Percentiles rank a stretch among this genome's conserved stretches.
phyloP scores from a whole-genome alignment of 192 early-diverging fungal species.

The Entomortierella parvispora region DNA sequence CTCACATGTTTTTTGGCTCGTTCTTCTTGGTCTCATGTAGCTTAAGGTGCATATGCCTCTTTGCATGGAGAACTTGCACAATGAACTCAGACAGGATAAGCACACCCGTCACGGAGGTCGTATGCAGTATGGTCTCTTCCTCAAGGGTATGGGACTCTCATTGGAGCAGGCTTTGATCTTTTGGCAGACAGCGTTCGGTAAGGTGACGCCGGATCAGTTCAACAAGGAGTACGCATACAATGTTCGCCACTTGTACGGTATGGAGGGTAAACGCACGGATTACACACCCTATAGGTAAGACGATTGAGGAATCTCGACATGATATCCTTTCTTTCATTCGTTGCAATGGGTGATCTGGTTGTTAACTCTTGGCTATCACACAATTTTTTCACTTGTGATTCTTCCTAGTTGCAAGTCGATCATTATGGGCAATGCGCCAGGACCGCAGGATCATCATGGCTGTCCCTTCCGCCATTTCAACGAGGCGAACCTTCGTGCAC shows the following conservation, averaged over 20 bases:
- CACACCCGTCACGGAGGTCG: conserved; percentile 91
- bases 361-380: not conserved
- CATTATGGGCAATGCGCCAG: conserved; percentile 83
- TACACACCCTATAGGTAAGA: conserved; percentile 77
- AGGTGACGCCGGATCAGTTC: conserved; percentile 88
- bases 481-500: conserved; percentile 66
- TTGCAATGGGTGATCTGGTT: not conserved
- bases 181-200: conserved; percentile 88
- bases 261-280: conserved; percentile 88
- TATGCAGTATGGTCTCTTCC: conserved; percentile 93
- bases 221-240: conserved; percentile 95
- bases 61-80: conserved; percentile 91
- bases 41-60: conserved; percentile 83
- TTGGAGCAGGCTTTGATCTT: conserved; percentile 92
- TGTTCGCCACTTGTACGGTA: conserved; percentile 95
- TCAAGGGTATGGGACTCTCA: conserved; percentile 92
- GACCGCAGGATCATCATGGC: conserved; percentile 89
- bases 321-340: not conserved
- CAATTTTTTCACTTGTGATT: too few relatives aligned
- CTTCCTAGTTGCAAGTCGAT: conserved; percentile 82
- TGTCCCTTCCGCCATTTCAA: conserved; percentile 94
- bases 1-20: not conserved
- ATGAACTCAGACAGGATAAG: conserved; percentile 71
- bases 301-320: not conserved
- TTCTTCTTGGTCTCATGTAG: conserved; percentile 2